Conservation (phyloP, 768 basidiomycete species). For the Boletus sp. region DNA sequence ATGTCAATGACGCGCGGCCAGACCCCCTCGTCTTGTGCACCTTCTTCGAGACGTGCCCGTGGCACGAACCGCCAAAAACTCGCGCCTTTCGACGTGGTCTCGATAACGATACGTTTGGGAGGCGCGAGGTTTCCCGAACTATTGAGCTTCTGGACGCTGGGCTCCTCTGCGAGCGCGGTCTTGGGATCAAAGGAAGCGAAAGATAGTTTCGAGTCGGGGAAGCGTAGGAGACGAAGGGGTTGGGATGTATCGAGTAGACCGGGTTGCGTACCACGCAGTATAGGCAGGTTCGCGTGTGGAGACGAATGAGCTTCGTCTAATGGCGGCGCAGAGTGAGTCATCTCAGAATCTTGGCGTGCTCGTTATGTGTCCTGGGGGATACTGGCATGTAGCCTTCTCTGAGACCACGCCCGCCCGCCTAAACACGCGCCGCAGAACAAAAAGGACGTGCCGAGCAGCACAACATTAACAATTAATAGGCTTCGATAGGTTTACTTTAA, state of each 20-base stretch:
- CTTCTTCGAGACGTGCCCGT: constrained; percentile 54
- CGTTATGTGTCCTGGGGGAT: neutral
- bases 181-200: constrained; percentile 76
- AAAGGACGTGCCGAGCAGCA: constrained; percentile 11
- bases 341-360: neutral
- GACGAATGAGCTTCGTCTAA: constrained; percentile 3
- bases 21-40: constrained; percentile 58
- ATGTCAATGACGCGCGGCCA: constrained; percentile 69
- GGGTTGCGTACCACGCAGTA: constrained; percentile 45
- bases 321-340: constrained; percentile 8
- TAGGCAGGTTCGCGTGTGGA: constrained; percentile 12
- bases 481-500: too few species aligned
- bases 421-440: neutral
- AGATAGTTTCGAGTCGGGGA: constrained; percentile 53
- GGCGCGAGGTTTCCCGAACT: constrained; percentile 46
- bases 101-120: constrained; percentile 72
- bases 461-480: neutral
- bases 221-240: constrained; percentile 55
- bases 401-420: too few species aligned
- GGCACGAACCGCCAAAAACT: constrained; percentile 78
- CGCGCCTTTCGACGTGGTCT: constrained; percentile 53
- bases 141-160: constrained; percentile 40
- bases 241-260: constrained; percentile 67
- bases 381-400: neutral
- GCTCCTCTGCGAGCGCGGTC: constrained; percentile 48